Base-by-base conservation (phyloP, 176 grass and related monocot genomes). In the Lolium multiflorum region DNA sequence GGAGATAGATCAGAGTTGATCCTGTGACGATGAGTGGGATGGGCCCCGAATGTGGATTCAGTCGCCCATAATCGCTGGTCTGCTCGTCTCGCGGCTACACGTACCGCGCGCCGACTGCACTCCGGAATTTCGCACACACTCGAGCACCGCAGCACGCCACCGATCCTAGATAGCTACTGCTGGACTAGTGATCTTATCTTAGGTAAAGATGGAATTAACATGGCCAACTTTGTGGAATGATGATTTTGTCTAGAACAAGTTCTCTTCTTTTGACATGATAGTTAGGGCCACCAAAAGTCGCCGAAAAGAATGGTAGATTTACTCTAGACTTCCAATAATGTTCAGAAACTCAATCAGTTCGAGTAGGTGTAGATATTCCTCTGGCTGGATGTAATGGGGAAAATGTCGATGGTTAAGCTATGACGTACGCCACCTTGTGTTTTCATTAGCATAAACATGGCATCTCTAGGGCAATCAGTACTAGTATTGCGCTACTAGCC, bases 101-200 rank as follows among this genome's bases (percentile, higher is more conserved):
- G 11, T 24, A 48, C n/a, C n/a, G 13, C 44, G 6, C 16, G 31
- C 63, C 17, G 14, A 67, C 26, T 37, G 7, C 35, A 18, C 1
- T 69, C 8, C 65, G 1, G 16, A 39, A 31, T 39, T 35, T 20
- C 12, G 12, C 13, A 65, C 64, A 5, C 31, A 67, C 26, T 67
- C 28, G 6, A 67, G 1, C 28, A 67, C 13, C 14, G 14, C 64
- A 38, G 7, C 65, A 39, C 7, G 65, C 15, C 43, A 74, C n/a
- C 21, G 16, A 44, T 44, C 41, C 44, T 74, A 74, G n/a, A 21
- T 49, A 26, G 43, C 20, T 74, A 74, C 20, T 60, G n/a, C 7
- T 11, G 4, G 57, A n/a, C 43, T 75, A 52, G 48, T 75, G 47
- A 17, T 52, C 47, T 75, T 75, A 75, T 75, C 72, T 75, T 75